Evolutionary conservation across 768 basidiomycete species (phyloP).

Genomic region (Crucibulum laeve): DNA sequence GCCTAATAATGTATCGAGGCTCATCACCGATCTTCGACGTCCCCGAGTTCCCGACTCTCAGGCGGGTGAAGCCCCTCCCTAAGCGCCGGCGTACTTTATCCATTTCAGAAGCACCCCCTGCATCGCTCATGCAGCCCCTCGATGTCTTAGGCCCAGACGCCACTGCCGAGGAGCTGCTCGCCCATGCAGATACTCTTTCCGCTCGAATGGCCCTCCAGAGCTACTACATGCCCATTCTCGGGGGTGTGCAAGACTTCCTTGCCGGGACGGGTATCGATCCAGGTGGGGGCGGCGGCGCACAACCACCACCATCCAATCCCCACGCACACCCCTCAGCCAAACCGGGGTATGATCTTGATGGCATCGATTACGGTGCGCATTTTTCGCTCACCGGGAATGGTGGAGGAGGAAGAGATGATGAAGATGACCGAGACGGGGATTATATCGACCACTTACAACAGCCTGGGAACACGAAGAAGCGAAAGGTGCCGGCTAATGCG

Average conservation of each 20-base stretch:
- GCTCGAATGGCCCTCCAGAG: constrained; percentile 58
- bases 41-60: constrained; percentile 56
- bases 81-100: constrained; percentile 60
- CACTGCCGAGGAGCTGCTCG: constrained; percentile 54
- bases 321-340: too few relatives aligned
- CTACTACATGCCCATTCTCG: constrained; percentile 57
- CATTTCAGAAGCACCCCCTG: constrained; percentile 5
- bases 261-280: constrained; percentile 13
- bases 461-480: constrained; percentile 83
- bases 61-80: constrained; percentile 74
- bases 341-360: constrained; percentile 15
- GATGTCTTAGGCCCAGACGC: constrained; percentile 36
- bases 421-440: constrained; percentile 55
- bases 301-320: background rate
- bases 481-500: constrained; percentile 76
- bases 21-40: constrained; percentile 61
- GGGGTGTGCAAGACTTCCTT: constrained; percentile 42
- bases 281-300: constrained; percentile 8
- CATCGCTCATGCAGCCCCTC: constrained; percentile 5
- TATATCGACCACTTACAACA: constrained; percentile 68
- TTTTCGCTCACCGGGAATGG: constrained; percentile 16
- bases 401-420: constrained; percentile 33
- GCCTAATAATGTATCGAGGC: constrained; percentile 46
- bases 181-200: constrained; percentile 52
- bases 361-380: constrained; percentile 22